These are phyloP conservation scores for Cercospora citrullina DNA, from an alignment of 2,329 filamentous ascomycete species.

Conservation along the genomic window DNA sequence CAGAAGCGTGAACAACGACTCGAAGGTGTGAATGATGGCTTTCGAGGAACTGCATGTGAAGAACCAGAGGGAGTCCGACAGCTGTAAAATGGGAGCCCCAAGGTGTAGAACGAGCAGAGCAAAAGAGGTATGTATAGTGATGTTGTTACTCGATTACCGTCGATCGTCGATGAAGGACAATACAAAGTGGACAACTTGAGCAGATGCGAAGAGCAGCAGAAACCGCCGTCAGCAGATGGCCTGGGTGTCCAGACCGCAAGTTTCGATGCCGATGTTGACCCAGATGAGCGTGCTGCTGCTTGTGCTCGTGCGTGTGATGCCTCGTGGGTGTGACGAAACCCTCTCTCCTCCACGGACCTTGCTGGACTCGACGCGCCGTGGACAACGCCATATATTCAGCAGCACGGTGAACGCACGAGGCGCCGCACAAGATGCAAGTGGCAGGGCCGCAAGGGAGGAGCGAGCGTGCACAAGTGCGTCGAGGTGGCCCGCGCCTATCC, in stretches of 20 bases:
- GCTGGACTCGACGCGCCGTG: background rate
- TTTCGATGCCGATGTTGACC: background rate
- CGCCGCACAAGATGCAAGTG: background rate
- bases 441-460: background rate
- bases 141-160: background rate
- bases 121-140: background rate
- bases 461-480: constrained; percentile 1
- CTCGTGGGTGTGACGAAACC: background rate
- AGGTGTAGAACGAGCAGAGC: background rate
- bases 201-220: background rate
- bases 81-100: background rate
- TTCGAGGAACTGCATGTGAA: background rate
- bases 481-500: background rate
- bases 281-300: background rate
- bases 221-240: background rate
- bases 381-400: background rate
- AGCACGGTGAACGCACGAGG: background rate
- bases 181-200: background rate
- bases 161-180: background rate
- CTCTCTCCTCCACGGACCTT: background rate
- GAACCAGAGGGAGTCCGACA: background rate
- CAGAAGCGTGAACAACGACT: background rate
- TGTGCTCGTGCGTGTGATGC: constrained; percentile 8
- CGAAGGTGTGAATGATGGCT: background rate
- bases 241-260: constrained; percentile 4